phyloP scores from a whole-genome alignment of 2,329 filamentous ascomycete genomes.

The Diaporthe capsici region DNA sequence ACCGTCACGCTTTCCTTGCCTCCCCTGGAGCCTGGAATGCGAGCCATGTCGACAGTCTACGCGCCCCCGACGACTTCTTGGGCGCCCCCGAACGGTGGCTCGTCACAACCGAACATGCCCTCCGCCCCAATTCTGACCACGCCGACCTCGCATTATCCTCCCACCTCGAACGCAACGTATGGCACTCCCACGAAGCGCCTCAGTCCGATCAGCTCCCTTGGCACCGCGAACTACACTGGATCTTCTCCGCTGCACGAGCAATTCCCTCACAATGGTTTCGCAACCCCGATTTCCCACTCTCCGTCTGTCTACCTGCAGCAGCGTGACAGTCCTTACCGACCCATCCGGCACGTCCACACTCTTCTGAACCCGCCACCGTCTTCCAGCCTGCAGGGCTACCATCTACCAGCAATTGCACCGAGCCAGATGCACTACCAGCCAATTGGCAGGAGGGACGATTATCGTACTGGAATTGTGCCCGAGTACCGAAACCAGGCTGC shows the following conservation, averaged over 20 bases:
- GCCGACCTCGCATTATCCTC: slow-evolving; percentile 45
- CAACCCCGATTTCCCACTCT: slow-evolving; percentile 81
- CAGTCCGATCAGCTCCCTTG: slow-evolving; percentile 62
- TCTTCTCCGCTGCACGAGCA: slow-evolving; percentile 80
- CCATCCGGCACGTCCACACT: slow-evolving; percentile 89
- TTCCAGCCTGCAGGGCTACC: slow-evolving; percentile 81
- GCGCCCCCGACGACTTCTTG: slow-evolving; percentile 63
- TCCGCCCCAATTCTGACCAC: slow-evolving; percentile 52
- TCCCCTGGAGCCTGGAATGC: slow-evolving; percentile 70
- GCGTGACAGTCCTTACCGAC: slow-evolving; percentile 91
- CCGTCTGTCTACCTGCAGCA: slow-evolving; percentile 91
- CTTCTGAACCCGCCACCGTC: slow-evolving; percentile 91
- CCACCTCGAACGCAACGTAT: slow-evolving; percentile 51
- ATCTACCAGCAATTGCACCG: slow-evolving; percentile 68
- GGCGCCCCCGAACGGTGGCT: slow-evolving; percentile 53
- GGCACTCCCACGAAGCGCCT: slow-evolving; percentile 68
- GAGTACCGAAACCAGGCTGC: slow-evolving; percentile 59
- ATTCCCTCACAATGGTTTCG: slow-evolving; percentile 66
- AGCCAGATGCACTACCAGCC: slow-evolving; percentile 88
- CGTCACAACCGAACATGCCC: slow-evolving; percentile 48
- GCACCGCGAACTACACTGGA: slow-evolving; percentile 63
- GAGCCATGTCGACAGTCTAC: slow-evolving; percentile 85
- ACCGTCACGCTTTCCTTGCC: slow-evolving; percentile 69
- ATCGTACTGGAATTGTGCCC: slow-evolving; percentile 80
- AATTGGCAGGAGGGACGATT: slow-evolving; percentile 76